Conservation (phyloP, 2,329 filamentous ascomycete species). For the Mariannaea sp. region DNA sequence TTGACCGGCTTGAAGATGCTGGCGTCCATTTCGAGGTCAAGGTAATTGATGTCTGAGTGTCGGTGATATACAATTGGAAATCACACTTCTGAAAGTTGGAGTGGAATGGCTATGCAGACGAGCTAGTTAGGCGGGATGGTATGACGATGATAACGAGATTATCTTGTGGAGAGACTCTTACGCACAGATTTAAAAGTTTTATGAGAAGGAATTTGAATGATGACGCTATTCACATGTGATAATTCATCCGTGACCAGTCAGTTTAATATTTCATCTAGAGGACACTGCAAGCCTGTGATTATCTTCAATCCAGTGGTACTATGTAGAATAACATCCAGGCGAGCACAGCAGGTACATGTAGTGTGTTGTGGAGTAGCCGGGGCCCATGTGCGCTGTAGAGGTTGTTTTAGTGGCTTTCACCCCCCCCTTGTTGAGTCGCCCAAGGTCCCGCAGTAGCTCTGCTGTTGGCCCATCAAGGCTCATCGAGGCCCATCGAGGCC, state of each 20-base stretch:
- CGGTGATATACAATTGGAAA: neutral
- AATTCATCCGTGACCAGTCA: neutral
- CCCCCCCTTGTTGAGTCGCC: constrained; percentile 10
- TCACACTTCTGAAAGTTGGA: too few relatives aligned
- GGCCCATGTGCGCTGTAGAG: constrained; percentile 9
- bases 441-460: constrained; percentile 20
- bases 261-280: too few relatives aligned
- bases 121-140: too few relatives aligned
- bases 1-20: constrained; percentile 64
- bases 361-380: neutral
- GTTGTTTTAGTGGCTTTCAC: constrained; percentile 20
- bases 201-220: neutral
- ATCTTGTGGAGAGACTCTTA: neutral
- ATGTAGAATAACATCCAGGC: too few relatives aligned
- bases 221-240: constrained; percentile 1
- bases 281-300: too few relatives aligned
- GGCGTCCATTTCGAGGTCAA: constrained; percentile 68
- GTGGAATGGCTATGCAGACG: too few relatives aligned
- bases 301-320: too few relatives aligned
- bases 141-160: neutral
- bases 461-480: constrained; percentile 3
- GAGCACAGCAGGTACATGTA: too few relatives aligned
- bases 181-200: too few relatives aligned
- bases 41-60: constrained; percentile 39
- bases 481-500: constrained; percentile 6